These are phyloP conservation scores for Amaranthus hypochondriacus DNA, from an alignment of 148 eudicot species.

Conservation along the genomic window DNA sequence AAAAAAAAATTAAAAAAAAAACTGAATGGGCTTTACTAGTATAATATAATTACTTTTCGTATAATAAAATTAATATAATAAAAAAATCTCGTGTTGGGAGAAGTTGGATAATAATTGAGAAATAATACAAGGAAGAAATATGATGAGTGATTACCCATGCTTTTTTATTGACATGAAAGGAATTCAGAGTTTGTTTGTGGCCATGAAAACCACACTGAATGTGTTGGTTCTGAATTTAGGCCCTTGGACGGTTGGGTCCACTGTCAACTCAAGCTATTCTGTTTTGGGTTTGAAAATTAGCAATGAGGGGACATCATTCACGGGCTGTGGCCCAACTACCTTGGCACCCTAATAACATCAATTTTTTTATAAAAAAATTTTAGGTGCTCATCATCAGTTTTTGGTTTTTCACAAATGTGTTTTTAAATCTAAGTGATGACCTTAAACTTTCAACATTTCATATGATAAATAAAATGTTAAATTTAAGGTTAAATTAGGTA, in stretches of 20 bases:
- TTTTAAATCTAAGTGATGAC: no score
- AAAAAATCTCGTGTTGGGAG: not conserved
- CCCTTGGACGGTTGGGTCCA: not conserved
- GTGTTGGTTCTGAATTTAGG: not conserved
- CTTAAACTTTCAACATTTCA: no score
- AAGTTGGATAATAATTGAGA: constrained; percentile 8
- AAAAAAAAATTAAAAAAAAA: no score
- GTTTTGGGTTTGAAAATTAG: constrained; percentile 2
- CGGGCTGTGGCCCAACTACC: constrained; percentile 5
- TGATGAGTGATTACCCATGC: not conserved
- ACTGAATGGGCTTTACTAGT: no score
- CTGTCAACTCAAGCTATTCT: constrained; percentile 12
- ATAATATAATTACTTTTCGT: no score
- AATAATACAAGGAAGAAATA: not conserved
- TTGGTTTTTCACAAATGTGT: no score
- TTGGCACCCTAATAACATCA: not conserved
- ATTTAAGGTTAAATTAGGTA: no score
- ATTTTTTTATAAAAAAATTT: no score
- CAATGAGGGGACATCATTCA: not conserved
- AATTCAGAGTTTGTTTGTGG: not conserved
- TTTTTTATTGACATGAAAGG: constrained; percentile 2
- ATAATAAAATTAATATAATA: no score
- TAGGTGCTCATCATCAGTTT: no score
- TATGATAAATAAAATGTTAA: no score
- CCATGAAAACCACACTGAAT: not conserved